Evolutionary conservation across 768 basidiomycete genomes (phyloP).

Genomic region (Termitomyces sp.): DNA sequence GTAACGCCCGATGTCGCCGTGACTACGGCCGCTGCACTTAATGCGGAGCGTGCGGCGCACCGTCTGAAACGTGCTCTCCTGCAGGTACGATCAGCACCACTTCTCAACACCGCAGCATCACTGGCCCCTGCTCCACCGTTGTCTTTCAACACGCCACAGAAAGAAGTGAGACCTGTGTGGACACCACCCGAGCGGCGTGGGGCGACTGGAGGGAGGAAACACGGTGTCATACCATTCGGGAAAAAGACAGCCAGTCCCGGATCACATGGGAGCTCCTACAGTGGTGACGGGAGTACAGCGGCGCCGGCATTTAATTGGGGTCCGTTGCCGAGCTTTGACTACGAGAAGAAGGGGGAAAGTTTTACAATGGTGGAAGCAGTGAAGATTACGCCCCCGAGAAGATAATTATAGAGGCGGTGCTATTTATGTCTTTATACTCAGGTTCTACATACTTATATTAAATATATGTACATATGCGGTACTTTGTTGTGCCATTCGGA

Average conservation of each 20-base stretch:
- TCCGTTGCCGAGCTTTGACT: constrained; percentile 47
- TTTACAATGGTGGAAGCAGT: constrained; percentile 22
- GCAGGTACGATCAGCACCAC: constrained; percentile 55
- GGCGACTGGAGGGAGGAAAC: constrained; percentile 34
- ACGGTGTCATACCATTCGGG: constrained; percentile 34
- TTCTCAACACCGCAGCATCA: constrained; percentile 58
- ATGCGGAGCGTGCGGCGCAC: constrained; percentile 73
- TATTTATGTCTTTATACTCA: not conserved
- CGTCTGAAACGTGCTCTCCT: constrained; percentile 69
- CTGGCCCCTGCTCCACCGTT: constrained; percentile 32
- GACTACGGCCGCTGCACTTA: constrained; percentile 77
- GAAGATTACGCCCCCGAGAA: constrained; percentile 14
- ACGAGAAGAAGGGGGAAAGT: constrained; percentile 14
- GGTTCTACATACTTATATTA: not conserved
- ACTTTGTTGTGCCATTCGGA: not conserved
- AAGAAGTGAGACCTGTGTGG: constrained; percentile 20
- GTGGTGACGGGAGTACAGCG: constrained; percentile 15
- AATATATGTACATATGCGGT: too few relatives aligned
- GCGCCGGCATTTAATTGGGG: constrained; percentile 57
- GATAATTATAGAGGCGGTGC: not conserved
- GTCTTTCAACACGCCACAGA: constrained; percentile 36
- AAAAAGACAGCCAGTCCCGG: constrained; percentile 28
- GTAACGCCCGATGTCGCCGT: constrained; percentile 66
- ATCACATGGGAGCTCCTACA: constrained; percentile 9
- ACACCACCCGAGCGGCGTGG: constrained; percentile 30